phyloP scores from a whole-genome alignment of 2,329 filamentous ascomycete genomes.

The Trichoderma asperellum region DNA sequence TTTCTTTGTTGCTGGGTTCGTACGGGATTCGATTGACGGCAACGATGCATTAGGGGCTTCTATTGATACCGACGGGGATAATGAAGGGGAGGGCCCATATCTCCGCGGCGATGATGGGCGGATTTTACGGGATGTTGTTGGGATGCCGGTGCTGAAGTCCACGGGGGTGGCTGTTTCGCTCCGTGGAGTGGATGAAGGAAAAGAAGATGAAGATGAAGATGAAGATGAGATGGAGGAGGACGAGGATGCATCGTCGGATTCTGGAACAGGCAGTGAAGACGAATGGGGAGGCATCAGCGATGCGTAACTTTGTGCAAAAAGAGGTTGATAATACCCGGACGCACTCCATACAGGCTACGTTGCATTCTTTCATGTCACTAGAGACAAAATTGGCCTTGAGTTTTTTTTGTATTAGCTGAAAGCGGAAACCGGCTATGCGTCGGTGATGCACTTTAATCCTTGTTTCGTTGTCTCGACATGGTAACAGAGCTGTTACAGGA shows the following conservation, averaged over 20 bases:
- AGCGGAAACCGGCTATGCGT: background rate
- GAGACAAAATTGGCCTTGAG: background rate
- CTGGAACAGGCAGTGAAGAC: conserved; percentile 20
- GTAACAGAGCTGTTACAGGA: background rate
- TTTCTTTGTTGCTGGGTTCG: conserved; percentile 91
- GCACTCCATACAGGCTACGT: background rate
- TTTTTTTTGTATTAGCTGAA: background rate
- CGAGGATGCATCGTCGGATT: conserved; percentile 19
- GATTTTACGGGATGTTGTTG: conserved; percentile 50
- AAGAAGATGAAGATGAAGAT: conserved; percentile 33
- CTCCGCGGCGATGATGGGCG: conserved; percentile 59
- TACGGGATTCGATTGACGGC: conserved; percentile 42
- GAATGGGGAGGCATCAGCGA: conserved; percentile 29
- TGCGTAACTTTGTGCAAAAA: background rate
- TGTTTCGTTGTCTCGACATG: background rate
- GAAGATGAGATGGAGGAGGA: conserved; percentile 24
- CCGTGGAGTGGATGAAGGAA: conserved; percentile 33
- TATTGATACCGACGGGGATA: conserved; percentile 19
- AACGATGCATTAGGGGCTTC: background rate
- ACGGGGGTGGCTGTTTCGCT: conserved; percentile 42
- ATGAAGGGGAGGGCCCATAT: conserved; percentile 52
- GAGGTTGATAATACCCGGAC: background rate
- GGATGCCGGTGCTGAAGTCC: conserved; percentile 44
- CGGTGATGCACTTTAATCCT: background rate
- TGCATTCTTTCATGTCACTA: background rate